phyloP scores from a whole-genome alignment of 371 early-diverging fungal genomes.

The Neoconidiobolus thromboides region DNA sequence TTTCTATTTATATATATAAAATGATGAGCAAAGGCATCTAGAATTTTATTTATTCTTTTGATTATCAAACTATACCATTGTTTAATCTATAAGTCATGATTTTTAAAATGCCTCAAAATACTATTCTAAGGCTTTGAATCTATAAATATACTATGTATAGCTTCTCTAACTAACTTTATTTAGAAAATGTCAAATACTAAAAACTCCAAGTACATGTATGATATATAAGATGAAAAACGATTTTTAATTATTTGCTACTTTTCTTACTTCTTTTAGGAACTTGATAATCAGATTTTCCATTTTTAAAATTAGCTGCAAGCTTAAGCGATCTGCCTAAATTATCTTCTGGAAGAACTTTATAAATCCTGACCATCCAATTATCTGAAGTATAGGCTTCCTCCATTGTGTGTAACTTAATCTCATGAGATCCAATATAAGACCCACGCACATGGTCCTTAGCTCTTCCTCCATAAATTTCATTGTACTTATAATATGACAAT shows the following conservation, averaged over 20 bases:
- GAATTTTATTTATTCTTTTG: too few species aligned
- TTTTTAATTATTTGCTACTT: neutral
- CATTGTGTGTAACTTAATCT: conserved; percentile 60
- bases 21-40: too few species aligned
- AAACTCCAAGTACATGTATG: too few species aligned
- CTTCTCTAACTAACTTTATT: too few species aligned
- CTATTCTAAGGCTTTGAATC: too few species aligned
- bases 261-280: neutral
- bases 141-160: too few species aligned
- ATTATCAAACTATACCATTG: too few species aligned
- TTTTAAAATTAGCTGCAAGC: conserved; percentile 40
- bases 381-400: conserved; percentile 85
- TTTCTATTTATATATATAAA: too few species aligned
- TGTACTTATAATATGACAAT: conserved; percentile 86
- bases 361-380: conserved; percentile 93
- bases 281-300: conserved; percentile 17
- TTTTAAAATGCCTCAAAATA: too few species aligned
- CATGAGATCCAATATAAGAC: conserved; percentile 46
- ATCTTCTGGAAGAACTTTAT: conserved; percentile 85
- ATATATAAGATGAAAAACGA: too few species aligned
- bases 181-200: too few species aligned
- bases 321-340: conserved; percentile 63
- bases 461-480: conserved; percentile 62
- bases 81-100: too few species aligned
- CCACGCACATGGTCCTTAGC: conserved; percentile 77